Evolutionary conservation across 306 rosid genomes (phyloP), one percentile per base, ranked within the genome.

Genomic region (Morella rubra): DNA sequence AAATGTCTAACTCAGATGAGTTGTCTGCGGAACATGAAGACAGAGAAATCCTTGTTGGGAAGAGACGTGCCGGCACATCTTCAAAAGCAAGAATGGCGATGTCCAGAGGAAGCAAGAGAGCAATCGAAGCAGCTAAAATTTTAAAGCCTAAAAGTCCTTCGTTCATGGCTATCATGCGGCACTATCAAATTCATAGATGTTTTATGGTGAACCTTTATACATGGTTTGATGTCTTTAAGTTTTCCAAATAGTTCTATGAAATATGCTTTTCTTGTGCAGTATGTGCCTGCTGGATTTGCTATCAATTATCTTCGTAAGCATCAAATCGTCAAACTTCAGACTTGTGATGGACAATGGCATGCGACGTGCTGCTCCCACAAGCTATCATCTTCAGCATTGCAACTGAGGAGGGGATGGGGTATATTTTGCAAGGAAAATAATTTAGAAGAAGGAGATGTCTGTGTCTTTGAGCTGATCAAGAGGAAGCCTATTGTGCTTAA

Each of bases 381-480:
- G 32, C 32, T 62, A 70, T 69, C 10, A 13, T 3, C 14, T 40
- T 5, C 3, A 0, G 61, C 76, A 69, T 37, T 0, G 4, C 40
- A 0, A 4, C 19, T 74, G 15, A 55, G 76, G 42, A 67, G 4
- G 55, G 88, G 90, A n/a, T 79, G 86, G 82, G 0, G 0, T 3
- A 3, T 27, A 6, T 82, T 87, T 72, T 18, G 14, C 0, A 75
- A 1, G 46, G 81, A 68, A 5, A 71, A 66, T 27, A 6, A 54
- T 12, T 55, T 84, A 77, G n/a, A 69, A 46, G 37, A 0, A 1
- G 86, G 88, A 22, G 93, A 86, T 74, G 62, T 59, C 42, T 79
- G 87, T 73, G 76, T 27, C 42, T 72, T 78, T 72, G 80, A 81
- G 86, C 70, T 86, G 54, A 32, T 79, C 37, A 70, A 79, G 64